phyloP scores from a whole-genome alignment of 441 rosid genomes.

The Populus trichocarpa region DNA sequence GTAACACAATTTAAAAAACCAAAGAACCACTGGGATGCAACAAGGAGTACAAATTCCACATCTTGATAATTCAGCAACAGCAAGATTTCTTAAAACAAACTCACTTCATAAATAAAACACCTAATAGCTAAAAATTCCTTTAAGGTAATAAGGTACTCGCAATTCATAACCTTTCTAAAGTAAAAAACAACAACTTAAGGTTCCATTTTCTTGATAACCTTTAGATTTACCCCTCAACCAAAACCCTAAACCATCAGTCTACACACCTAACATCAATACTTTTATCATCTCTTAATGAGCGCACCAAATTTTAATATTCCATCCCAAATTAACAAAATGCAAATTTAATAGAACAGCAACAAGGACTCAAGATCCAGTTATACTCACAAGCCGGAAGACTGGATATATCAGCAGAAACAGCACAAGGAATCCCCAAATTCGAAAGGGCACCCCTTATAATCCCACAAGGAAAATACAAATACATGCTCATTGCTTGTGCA shows the following conservation, averaged over 20 bases:
- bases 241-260: neutral
- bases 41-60: neutral
- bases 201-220: neutral
- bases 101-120: neutral
- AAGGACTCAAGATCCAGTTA: neutral
- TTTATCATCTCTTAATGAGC: neutral
- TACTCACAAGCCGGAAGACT: slow-evolving; percentile 93
- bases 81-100: neutral
- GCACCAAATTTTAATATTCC: neutral
- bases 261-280: neutral
- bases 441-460: slow-evolving; percentile 97
- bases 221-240: neutral
- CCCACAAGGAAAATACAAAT: slow-evolving; percentile 92
- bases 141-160: neutral
- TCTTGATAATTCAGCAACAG: neutral
- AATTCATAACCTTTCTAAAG: neutral
- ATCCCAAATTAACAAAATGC: neutral
- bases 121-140: neutral
- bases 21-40: neutral
- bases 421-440: slow-evolving; percentile 92
- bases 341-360: neutral
- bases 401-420: slow-evolving; percentile 93
- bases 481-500: slow-evolving; percentile 74
- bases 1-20: neutral
- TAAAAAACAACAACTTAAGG: neutral